Percentiles rank a stretch among this genome's conserved stretches.
These are phyloP conservation scores for Protostelium mycophagum DNA, from an alignment of 78 protist species.

Conservation along the genomic window DNA sequence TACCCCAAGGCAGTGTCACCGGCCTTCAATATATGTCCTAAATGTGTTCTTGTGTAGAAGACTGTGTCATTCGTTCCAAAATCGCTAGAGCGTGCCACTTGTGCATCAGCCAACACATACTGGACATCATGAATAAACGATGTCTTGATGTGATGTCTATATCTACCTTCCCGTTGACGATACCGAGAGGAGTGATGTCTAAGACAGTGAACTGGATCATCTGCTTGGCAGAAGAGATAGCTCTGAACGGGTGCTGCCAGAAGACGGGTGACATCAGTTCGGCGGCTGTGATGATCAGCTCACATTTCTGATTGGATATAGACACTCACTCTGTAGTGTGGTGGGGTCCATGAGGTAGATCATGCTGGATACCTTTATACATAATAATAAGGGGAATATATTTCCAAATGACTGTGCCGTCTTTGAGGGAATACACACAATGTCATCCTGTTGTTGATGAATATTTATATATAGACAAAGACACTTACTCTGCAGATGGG, in stretches of 20 bases:
- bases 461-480: neutral
- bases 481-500: conserved; percentile 84
- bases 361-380: conserved; percentile 44
- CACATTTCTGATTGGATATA: neutral
- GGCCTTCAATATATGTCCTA: conserved; percentile 77
- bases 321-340: conserved; percentile 59
- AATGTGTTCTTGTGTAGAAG: conserved; percentile 65
- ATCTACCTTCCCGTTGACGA: conserved; percentile 26
- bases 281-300: neutral
- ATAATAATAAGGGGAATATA: conserved; percentile 64
- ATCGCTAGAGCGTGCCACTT: conserved; percentile 66
- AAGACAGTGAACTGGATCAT: conserved; percentile 76
- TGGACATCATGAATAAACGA: neutral
- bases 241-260: conserved; percentile 79
- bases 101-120: conserved; percentile 65
- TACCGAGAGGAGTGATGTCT: conserved; percentile 72
- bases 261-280: conserved; percentile 60
- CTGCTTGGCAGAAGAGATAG: conserved; percentile 38
- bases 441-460: conserved; percentile 72
- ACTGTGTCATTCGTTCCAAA: conserved; percentile 68
- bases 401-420: conserved; percentile 57
- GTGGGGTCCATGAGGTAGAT: conserved; percentile 87
- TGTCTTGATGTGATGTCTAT: neutral
- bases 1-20: conserved; percentile 87
- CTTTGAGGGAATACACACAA: conserved; percentile 85